These are phyloP conservation scores for Metrosideros polymorpha DNA, from an alignment of 441 rosid genomes.

Conservation along the genomic window DNA sequence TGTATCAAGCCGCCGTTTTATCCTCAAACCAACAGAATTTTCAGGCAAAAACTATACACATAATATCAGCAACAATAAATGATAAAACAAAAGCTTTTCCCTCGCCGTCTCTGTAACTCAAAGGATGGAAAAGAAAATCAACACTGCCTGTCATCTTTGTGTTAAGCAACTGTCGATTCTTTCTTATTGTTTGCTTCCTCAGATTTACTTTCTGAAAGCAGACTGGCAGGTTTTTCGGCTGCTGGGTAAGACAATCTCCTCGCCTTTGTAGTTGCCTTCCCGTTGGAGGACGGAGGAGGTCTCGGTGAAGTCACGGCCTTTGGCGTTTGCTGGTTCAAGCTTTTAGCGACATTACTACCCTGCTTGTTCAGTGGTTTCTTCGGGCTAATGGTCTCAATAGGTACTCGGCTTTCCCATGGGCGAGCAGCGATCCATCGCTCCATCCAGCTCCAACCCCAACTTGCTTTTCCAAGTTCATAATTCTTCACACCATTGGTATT, in stretches of 20 bases:
- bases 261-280: conserved; percentile 24
- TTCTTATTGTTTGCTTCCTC: conserved; percentile 8
- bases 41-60: not conserved
- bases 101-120: not conserved
- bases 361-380: conserved; percentile 41
- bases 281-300: conserved; percentile 20
- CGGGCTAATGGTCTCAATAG: conserved; percentile 33
- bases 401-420: conserved; percentile 82
- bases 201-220: not conserved
- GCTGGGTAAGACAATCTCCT: conserved; percentile 65
- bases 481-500: conserved; percentile 33
- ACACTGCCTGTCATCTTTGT: not conserved
- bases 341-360: conserved; percentile 26
- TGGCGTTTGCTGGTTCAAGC: conserved; percentile 29
- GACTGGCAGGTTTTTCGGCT: conserved; percentile 27
- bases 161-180: conserved; percentile 4
- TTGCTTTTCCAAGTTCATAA: conserved; percentile 56
- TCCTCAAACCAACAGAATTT: not conserved
- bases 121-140: not conserved
- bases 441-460: conserved; percentile 98
- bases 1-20: not conserved
- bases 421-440: conserved; percentile 88
- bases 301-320: conserved; percentile 32
- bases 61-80: not conserved
- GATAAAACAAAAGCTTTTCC: not conserved